Percentiles rank a stretch among this genome's conserved stretches.
Evolutionary conservation across 2,329 filamentous ascomycete species (phyloP).

Genomic region (Tolypocladium amazonense): DNA sequence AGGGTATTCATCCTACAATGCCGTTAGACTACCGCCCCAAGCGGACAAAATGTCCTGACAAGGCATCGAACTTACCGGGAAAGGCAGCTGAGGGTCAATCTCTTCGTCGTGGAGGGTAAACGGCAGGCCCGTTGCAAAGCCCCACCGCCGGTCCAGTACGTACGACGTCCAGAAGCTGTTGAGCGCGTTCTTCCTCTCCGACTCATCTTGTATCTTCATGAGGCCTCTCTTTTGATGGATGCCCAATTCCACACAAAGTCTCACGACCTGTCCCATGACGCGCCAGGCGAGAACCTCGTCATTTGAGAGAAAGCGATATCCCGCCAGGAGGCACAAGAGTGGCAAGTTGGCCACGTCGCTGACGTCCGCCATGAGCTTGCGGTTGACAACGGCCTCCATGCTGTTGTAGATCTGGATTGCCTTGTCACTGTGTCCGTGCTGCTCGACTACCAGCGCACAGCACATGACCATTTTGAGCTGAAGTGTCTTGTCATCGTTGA

Average conservation of each 20-base stretch:
- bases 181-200: slow-evolving; percentile 56
- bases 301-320: slow-evolving; percentile 75
- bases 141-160: slow-evolving; percentile 77
- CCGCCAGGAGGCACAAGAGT: slow-evolving; percentile 40
- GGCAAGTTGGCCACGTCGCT: slow-evolving; percentile 37
- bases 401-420: slow-evolving; percentile 66
- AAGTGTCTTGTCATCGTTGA: slow-evolving; percentile 47
- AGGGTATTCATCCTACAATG: slow-evolving; percentile 39
- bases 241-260: slow-evolving; percentile 71
- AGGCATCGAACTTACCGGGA: slow-evolving; percentile 51
- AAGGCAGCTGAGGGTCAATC: slow-evolving; percentile 68
- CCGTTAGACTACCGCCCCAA: slow-evolving; percentile 7
- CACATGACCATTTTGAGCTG: slow-evolving; percentile 78
- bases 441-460: slow-evolving; percentile 66
- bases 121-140: slow-evolving; percentile 78
- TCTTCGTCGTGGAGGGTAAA: slow-evolving; percentile 79
- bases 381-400: slow-evolving; percentile 62
- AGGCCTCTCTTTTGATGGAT: slow-evolving; percentile 72
- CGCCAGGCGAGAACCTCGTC: slow-evolving; percentile 83
- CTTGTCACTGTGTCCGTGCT: slow-evolving; percentile 65
- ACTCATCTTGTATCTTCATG: slow-evolving; percentile 55
- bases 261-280: slow-evolving; percentile 70
- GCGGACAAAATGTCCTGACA: not conserved
- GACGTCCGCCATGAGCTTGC: slow-evolving; percentile 45
- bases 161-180: slow-evolving; percentile 82